Evolutionary conservation across 176 grass and related monocot genomes (phyloP), one percentile per base, ranked within the genome.

Genomic region (Pontederia crassipes): DNA sequence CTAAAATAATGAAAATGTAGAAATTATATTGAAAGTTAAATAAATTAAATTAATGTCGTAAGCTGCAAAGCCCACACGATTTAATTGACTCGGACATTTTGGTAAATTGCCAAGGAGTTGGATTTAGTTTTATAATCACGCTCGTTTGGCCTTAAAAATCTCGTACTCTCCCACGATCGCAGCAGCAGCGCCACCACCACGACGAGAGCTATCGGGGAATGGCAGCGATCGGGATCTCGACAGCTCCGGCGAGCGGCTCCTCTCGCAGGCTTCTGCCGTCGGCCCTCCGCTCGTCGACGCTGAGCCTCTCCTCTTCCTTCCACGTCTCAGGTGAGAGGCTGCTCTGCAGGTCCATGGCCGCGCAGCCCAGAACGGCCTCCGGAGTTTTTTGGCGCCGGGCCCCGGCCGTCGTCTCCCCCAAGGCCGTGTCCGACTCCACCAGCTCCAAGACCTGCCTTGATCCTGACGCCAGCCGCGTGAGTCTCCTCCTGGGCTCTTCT

Each of bases 361-460:
- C 50, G 18, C n/a, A 17, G n/a, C 46, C 18, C 8, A 1, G 17
- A n/a, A 9, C 17, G 16, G 29, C 29, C 29, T 2, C 29, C 29
- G 29, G 29, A 35, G 29, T n/a, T n/a, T n/a, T 35, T 2, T 4
- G 27, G 13, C 5, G 65, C 17, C 18, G 47, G 27, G 26, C 65
- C 8, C 65, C 50, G 47, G 28, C 80, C 55, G 11, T 95, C 10
- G 83, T 95, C 68, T 80, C 85, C 55, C 76, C 85, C 14, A 49
- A 57, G 51, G 85, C 70, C 50, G 89, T 95, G 46, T 95, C 89
- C 0, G 89, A 95, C 53, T 89, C 89, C 0, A 58, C 50, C 14
- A 82, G 77, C 76, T 89, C 89, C 6, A 85, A 95, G 80, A 95
- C 89, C 18, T 95, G 89, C 70, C 82, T 95, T 35, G 85, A 89